Conservation (phyloP, 2,329 filamentous ascomycete species). For the Colletotrichum navitas region DNA sequence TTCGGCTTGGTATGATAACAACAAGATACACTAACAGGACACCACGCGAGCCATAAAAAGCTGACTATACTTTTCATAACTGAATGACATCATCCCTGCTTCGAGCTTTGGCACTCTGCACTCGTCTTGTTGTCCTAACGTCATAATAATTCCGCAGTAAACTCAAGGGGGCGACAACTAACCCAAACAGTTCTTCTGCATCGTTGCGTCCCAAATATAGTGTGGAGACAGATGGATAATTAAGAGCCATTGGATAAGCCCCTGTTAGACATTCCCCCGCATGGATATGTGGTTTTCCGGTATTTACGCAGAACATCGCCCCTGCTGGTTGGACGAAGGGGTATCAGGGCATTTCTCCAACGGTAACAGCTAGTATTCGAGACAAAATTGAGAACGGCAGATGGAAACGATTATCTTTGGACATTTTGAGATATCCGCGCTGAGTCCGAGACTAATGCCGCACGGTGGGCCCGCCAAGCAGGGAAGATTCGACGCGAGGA, state of each 20-base stretch:
- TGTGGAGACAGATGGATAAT: neutral
- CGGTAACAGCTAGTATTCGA: no score
- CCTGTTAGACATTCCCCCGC: neutral
- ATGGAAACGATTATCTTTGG: neutral
- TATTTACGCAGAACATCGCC: neutral
- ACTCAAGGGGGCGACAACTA: neutral
- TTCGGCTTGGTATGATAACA: constrained; percentile 9
- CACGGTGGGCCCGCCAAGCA: neutral
- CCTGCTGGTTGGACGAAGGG: neutral
- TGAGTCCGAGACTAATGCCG: neutral
- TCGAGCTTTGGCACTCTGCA: neutral
- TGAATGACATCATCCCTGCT: neutral
- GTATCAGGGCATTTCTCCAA: constrained; percentile 1
- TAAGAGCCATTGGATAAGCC: neutral
- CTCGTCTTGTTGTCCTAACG: no score
- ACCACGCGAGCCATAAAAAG: neutral
- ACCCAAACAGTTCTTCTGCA: no score
- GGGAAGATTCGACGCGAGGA: neutral
- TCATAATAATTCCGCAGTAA: no score
- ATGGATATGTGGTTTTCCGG: neutral
- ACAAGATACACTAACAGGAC: neutral
- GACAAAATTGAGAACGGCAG: neutral
- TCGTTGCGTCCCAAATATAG: neutral
- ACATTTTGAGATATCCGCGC: neutral
- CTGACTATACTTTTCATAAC: neutral